Evolutionary conservation across 768 basidiomycete genomes (phyloP).

Genomic region (Pisolithus sp.): DNA sequence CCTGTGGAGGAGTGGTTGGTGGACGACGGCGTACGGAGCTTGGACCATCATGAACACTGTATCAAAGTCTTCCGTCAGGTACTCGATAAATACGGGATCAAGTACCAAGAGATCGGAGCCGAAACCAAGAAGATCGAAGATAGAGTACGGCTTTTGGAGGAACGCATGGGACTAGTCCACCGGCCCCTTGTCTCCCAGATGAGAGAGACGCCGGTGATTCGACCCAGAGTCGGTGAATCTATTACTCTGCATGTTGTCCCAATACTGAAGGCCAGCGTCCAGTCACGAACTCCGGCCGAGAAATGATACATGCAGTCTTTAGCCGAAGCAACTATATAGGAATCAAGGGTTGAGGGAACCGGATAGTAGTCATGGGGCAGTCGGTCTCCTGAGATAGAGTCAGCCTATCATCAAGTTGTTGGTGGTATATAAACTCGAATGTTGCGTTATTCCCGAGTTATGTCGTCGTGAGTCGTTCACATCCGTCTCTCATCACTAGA

Average conservation of each 20-base stretch:
- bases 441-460: too few species aligned
- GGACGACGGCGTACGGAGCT: slow-evolving; percentile 56
- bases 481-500: too few species aligned
- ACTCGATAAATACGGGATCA: slow-evolving; percentile 37
- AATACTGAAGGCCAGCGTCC: too few species aligned
- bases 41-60: slow-evolving; percentile 42
- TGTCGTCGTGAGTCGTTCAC: too few species aligned
- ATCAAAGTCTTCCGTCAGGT: slow-evolving; percentile 33
- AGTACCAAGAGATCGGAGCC: slow-evolving; percentile 39
- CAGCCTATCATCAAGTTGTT: too few species aligned
- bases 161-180: not conserved
- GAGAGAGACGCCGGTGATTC: not conserved
- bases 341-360: too few species aligned
- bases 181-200: not conserved
- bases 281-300: not conserved
- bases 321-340: too few species aligned
- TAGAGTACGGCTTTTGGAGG: slow-evolving; percentile 18
- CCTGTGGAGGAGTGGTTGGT: slow-evolving; percentile 55
- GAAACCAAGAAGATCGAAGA: slow-evolving; percentile 34
- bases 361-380: too few species aligned
- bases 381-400: too few species aligned
- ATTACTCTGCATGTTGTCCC: not conserved
- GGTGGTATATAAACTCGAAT: too few species aligned
- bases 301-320: not conserved
- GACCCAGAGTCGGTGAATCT: not conserved